phyloP scores from a whole-genome alignment of 306 rosid species.

The Quercus ilex region DNA sequence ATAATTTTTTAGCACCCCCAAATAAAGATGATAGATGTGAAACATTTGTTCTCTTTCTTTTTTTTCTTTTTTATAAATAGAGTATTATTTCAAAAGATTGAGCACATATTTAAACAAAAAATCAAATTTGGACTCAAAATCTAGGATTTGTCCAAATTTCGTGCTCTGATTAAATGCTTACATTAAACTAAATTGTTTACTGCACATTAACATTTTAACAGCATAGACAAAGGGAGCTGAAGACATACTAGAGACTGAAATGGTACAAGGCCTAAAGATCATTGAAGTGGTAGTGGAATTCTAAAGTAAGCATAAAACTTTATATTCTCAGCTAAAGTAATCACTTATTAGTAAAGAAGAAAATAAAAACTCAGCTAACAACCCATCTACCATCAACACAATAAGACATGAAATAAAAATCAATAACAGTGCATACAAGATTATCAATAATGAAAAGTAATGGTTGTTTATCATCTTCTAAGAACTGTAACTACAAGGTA shows the following conservation, averaged over 20 bases:
- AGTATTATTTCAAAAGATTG: not conserved
- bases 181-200: not conserved
- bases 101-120: not conserved
- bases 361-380: not conserved
- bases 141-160: not conserved
- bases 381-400: not conserved
- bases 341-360: not conserved
- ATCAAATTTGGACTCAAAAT: not conserved
- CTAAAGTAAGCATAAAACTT: not conserved
- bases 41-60: too few relatives aligned
- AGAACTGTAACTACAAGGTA: slow-evolving; percentile 21
- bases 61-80: too few relatives aligned
- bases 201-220: not conserved
- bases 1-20: not conserved
- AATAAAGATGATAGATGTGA: not conserved
- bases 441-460: not conserved
- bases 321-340: not conserved
- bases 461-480: not conserved
- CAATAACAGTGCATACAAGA: not conserved
- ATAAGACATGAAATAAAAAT: not conserved
- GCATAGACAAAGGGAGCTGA: not conserved
- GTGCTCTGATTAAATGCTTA: not conserved
- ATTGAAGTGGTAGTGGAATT: not conserved
- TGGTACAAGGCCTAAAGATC: not conserved
- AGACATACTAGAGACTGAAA: not conserved